Evolutionary conservation across 1,284 basidiomycete species (phyloP).

Genomic region (Fomitopsis betulina): DNA sequence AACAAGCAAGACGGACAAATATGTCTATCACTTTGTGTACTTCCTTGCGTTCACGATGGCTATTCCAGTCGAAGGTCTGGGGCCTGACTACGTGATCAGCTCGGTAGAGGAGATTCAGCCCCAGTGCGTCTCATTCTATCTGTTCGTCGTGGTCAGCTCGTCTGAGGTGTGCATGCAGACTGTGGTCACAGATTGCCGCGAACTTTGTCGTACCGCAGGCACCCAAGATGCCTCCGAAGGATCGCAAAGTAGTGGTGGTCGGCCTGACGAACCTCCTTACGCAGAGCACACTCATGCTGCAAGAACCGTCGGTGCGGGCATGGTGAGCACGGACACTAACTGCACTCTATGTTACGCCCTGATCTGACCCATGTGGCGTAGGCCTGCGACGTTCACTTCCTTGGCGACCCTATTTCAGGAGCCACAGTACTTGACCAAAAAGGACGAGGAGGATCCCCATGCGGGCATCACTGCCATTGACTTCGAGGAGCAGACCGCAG

Average conservation of each 20-base stretch:
- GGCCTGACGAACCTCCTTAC: constrained; percentile 82
- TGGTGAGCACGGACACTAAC: constrained; percentile 50
- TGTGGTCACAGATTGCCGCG: constrained; percentile 81
- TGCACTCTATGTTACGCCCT: neutral
- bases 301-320: constrained; percentile 52
- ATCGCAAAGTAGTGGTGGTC: constrained; percentile 83
- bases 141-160: constrained; percentile 1
- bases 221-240: constrained; percentile 74
- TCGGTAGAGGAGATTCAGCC: constrained; percentile 84
- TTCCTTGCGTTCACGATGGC: constrained; percentile 79
- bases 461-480: constrained; percentile 77
- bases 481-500: constrained; percentile 83
- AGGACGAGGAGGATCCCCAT: constrained; percentile 45
- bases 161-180: constrained; percentile 35
- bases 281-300: constrained; percentile 64
- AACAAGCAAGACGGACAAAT: constrained; percentile 86
- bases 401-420: constrained; percentile 78
- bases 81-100: constrained; percentile 75
- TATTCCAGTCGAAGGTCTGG: constrained; percentile 66
- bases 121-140: constrained; percentile 48
- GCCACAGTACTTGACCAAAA: constrained; percentile 59
- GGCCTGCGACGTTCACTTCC: constrained; percentile 66
- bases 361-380: constrained; percentile 22
- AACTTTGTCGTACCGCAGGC: constrained; percentile 83
- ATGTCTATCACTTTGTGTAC: constrained; percentile 78